These are phyloP conservation scores for Neonectria coccinea DNA, from an alignment of 2,329 filamentous ascomycete genomes.

Conservation along the genomic window DNA sequence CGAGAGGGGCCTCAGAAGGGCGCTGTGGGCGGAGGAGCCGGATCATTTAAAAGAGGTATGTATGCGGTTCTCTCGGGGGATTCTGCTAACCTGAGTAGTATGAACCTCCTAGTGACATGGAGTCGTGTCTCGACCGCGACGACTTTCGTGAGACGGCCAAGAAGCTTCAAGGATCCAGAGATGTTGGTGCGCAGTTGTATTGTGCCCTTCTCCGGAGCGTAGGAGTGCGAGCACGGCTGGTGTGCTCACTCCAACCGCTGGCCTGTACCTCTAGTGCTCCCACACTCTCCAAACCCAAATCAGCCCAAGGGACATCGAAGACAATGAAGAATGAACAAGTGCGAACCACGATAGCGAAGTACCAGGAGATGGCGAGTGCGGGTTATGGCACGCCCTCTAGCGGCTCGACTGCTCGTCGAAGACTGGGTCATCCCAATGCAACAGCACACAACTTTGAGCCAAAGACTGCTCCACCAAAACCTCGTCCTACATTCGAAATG, in stretches of 20 bases:
- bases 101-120: constrained; percentile 70
- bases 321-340: constrained; percentile 51
- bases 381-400: constrained; percentile 47
- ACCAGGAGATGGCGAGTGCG: constrained; percentile 49
- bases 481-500: constrained; percentile 48
- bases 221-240: constrained; percentile 84
- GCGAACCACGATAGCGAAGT: constrained; percentile 55
- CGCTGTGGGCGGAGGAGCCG: constrained; percentile 80
- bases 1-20: constrained; percentile 74
- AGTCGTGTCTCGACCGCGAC: constrained; percentile 74
- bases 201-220: constrained; percentile 86
- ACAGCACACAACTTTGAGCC: constrained; percentile 64
- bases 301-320: constrained; percentile 46
- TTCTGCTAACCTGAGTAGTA: constrained; percentile 56
- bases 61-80: constrained; percentile 21
- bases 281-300: constrained; percentile 57
- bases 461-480: constrained; percentile 52
- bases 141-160: constrained; percentile 81
- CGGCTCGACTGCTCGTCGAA: constrained; percentile 56
- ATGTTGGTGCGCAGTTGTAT: constrained; percentile 90
- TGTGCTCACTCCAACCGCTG: constrained; percentile 90
- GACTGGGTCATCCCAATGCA: constrained; percentile 67
- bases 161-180: constrained; percentile 81
- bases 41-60: constrained; percentile 70
- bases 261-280: constrained; percentile 71